A percentile compares a stretch with the other conserved stretches of the same genome.
phyloP scores from a whole-genome alignment of 371 early-diverging fungal genomes.

The Rhizopus delemar region DNA sequence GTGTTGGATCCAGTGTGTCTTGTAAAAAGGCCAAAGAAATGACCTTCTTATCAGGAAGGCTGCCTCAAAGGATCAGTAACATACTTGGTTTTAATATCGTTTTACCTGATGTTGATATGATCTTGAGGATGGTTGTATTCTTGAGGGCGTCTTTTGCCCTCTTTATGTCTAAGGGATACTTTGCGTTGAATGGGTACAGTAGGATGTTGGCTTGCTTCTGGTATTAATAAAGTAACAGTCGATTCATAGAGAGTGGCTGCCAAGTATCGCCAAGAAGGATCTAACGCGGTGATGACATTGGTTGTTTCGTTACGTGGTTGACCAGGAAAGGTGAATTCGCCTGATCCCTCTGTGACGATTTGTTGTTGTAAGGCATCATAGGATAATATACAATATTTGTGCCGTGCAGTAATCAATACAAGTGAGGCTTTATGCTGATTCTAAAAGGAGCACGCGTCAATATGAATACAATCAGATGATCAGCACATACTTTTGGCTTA shows the following conservation, averaged over 20 bases:
- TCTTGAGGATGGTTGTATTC: constrained; percentile 24
- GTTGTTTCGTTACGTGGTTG: constrained; percentile 41
- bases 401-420: constrained; percentile 60
- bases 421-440: constrained; percentile 56
- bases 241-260: constrained; percentile 37
- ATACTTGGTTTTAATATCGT: constrained; percentile 37
- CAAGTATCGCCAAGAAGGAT: constrained; percentile 55
- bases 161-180: constrained; percentile 17
- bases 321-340: constrained; percentile 61
- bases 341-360: constrained; percentile 66
- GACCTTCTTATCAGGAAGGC: constrained; percentile 74
- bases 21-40: constrained; percentile 70
- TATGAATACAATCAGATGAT: too few species aligned
- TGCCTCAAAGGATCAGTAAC: constrained; percentile 30
- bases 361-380: constrained; percentile 50
- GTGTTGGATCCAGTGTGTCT: constrained; percentile 49
- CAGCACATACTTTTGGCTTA: constrained; percentile 46
- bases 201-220: constrained; percentile 12
- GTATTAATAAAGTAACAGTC: constrained; percentile 31
- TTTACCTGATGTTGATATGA: constrained; percentile 45
- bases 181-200: constrained; percentile 6
- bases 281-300: constrained; percentile 50
- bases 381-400: constrained; percentile 62
- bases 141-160: constrained; percentile 24
- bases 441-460: constrained; percentile 23